phyloP scores from a whole-genome alignment of 495 filamentous ascomycete genomes.

The Pseudoneurospora amorphoporcata region DNA sequence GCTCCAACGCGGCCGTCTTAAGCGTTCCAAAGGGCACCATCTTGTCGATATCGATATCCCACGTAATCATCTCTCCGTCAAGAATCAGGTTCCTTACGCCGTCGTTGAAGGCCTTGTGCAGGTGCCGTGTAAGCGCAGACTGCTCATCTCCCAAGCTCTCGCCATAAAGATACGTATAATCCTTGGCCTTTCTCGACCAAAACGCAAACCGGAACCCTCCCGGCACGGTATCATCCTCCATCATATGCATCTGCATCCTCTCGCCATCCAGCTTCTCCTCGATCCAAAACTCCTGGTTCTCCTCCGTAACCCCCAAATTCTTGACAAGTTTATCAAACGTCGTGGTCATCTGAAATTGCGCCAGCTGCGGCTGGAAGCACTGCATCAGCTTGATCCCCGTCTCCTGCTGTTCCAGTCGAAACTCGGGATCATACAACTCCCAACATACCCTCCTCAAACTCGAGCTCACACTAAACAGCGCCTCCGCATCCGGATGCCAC shows the following conservation, averaged over 20 bases:
- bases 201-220: conserved; percentile 73
- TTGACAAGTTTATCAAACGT: conserved; percentile 74
- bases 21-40: conserved; percentile 86
- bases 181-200: conserved; percentile 94
- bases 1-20: conserved; percentile 79
- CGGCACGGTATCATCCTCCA: conserved; percentile 50
- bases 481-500: conserved; percentile 92
- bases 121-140: conserved; percentile 67
- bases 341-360: conserved; percentile 80
- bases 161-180: conserved; percentile 94
- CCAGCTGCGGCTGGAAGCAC: conserved; percentile 94
- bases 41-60: conserved; percentile 80
- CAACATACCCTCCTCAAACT: conserved; percentile 88
- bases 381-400: conserved; percentile 76
- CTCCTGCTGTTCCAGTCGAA: conserved; percentile 66
- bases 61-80: conserved; percentile 98
- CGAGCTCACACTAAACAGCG: conserved; percentile 72
- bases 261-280: conserved; percentile 98
- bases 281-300: conserved; percentile 80
- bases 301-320: conserved; percentile 56
- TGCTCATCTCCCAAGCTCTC: conserved; percentile 62
- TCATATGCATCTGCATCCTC: conserved; percentile 94
- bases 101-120: conserved; percentile 66
- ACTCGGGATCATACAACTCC: conserved; percentile 73
- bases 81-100: conserved; percentile 77